Evolutionary conservation across 768 basidiomycete species (phyloP).

Genomic region (Leccinum rimulosum): DNA sequence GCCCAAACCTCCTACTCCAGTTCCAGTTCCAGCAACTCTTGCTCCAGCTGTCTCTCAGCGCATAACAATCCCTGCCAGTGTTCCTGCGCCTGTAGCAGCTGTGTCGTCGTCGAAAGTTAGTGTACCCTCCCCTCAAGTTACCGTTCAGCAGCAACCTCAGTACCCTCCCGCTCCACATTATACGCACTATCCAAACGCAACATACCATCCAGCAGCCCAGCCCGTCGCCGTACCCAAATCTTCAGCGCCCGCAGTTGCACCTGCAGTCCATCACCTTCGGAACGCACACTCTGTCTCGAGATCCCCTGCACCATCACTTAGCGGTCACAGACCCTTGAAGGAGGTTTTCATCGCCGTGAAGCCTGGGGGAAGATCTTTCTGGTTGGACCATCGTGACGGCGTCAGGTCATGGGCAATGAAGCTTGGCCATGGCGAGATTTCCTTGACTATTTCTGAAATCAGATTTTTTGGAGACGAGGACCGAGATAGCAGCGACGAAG

Average conservation of each 20-base stretch:
- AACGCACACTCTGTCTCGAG: conserved; percentile 32
- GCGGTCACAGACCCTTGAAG: conserved; percentile 46
- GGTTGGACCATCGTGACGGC: conserved; percentile 64
- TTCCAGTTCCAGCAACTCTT: conserved; percentile 24
- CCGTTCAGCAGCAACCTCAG: conserved; percentile 32
- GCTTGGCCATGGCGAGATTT: conserved; percentile 55
- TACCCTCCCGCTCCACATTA: conserved; percentile 35
- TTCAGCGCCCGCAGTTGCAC: conserved; percentile 8
- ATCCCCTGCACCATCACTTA: conserved; percentile 30
- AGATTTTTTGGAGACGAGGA: conserved; percentile 56
- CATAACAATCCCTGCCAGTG: conserved; percentile 19
- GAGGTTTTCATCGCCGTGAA: conserved; percentile 53
- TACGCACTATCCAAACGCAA: conserved; percentile 55
- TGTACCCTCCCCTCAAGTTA: conserved; percentile 33
- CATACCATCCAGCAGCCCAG: conserved; percentile 39
- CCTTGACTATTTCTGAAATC: conserved; percentile 52
- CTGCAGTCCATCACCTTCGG: conserved; percentile 15
- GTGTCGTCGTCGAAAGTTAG: conserved; percentile 16
- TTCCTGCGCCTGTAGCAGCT: conserved; percentile 10
- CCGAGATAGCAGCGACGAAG: conserved; percentile 55
- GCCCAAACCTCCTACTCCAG: conserved; percentile 24
- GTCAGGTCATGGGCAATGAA: conserved; percentile 74
- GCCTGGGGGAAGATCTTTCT: conserved; percentile 56
- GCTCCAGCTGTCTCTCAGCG: conserved; percentile 19
- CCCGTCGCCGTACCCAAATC: conserved; percentile 23